These are phyloP conservation scores for Trametes versicolor DNA, from an alignment of 1,284 basidiomycete genomes.

Conservation along the genomic window DNA sequence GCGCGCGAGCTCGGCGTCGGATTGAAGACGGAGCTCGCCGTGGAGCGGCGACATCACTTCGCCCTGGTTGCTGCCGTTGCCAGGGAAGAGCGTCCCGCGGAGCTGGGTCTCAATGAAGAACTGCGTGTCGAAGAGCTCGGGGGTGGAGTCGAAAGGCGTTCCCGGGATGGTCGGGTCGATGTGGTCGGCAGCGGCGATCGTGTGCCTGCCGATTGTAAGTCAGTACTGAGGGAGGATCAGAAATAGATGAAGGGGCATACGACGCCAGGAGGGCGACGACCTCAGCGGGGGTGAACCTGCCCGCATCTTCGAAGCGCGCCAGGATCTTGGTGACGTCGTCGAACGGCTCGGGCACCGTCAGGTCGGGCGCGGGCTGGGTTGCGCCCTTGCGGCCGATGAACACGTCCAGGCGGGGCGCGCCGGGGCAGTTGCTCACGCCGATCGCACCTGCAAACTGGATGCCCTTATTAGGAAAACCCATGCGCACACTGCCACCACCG, in stretches of 20 bases:
- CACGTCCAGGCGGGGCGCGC: constrained; percentile 35
- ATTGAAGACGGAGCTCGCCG: constrained; percentile 25
- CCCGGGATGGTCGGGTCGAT: constrained; percentile 32
- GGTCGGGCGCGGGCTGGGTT: constrained; percentile 37
- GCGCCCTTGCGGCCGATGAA: constrained; percentile 30
- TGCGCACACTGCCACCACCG: too few species aligned
- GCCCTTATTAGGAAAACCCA: too few species aligned
- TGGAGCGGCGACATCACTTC: constrained; percentile 23
- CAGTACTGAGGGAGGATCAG: neutral
- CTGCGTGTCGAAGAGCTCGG: constrained; percentile 30
- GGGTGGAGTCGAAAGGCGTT: constrained; percentile 33
- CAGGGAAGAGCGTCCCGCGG: constrained; percentile 38
- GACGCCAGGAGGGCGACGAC: constrained; percentile 31
- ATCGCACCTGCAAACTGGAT: constrained; percentile 39
- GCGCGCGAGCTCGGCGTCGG: constrained; percentile 36
- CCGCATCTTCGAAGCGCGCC: constrained; percentile 23
- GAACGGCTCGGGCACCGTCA: constrained; percentile 39
- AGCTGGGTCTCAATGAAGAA: constrained; percentile 35
- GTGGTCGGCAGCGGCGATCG: constrained; percentile 31
- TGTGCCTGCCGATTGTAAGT: constrained; percentile 8
- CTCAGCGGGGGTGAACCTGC: constrained; percentile 29
- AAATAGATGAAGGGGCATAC: constrained; percentile 1
- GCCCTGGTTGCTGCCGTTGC: constrained; percentile 24
- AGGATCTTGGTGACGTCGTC: constrained; percentile 22
- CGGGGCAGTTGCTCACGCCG: constrained; percentile 42